phyloP scores from a whole-genome alignment of 202 grass and related monocot species.

The Eragrostis tef region DNA sequence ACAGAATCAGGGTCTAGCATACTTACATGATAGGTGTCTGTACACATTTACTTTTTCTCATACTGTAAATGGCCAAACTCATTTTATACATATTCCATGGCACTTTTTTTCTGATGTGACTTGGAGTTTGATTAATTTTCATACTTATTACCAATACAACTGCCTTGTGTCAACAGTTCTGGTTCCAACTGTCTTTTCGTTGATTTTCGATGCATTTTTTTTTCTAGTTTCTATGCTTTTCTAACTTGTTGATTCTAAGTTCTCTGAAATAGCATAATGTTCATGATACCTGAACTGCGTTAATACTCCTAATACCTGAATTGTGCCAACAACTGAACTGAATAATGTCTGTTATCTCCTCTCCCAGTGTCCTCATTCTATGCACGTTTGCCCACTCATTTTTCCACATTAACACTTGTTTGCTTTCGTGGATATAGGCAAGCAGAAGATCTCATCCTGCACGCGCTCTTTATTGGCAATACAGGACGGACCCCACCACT shows the following conservation, averaged over 20 bases:
- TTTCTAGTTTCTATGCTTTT: not conserved
- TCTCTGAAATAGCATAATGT: not conserved
- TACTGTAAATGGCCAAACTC: constrained; percentile 5
- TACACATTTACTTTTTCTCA: constrained; percentile 23
- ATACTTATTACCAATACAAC: not conserved
- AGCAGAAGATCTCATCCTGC: constrained; percentile 34
- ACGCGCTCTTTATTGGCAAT: constrained; percentile 1
- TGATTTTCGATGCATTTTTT: not conserved
- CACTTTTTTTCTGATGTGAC: constrained; percentile 16
- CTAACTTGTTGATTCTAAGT: constrained; percentile 3
- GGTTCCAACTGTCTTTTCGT: not conserved
- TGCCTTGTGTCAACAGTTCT: not conserved
- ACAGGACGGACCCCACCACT: not conserved
- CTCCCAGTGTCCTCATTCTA: not conserved
- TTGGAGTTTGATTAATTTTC: constrained; percentile 1
- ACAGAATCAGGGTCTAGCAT: constrained; percentile 29
- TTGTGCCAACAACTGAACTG: not conserved
- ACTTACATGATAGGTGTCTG: constrained; percentile 21
- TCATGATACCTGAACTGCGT: not conserved
- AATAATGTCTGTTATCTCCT: no score
- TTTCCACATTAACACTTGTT: constrained; percentile 1
- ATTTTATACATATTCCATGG: constrained; percentile 14
- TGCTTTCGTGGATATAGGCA: constrained; percentile 2
- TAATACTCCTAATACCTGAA: no score
- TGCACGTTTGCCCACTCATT: not conserved